Base-by-base conservation (phyloP, 139 green algal genomes). In the Micractinium sp. region DNA sequence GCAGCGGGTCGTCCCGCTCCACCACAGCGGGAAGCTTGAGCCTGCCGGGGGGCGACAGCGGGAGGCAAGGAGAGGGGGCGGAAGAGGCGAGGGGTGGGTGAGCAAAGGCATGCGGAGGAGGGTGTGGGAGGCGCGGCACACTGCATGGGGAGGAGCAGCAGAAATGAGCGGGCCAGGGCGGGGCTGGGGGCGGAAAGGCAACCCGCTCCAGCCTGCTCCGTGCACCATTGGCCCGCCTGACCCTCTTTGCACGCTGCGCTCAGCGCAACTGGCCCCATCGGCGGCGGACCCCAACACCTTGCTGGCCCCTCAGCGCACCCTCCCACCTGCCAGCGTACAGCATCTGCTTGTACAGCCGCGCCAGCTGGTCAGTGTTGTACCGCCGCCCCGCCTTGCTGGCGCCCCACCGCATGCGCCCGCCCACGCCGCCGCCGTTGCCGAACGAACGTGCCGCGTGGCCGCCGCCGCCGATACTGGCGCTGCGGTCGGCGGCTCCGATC, bases 291-390 rank as follows among this genome's bases (percentile, higher is more conserved):
- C 47, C 47, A 56, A 56, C 47, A 5, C 47, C 47, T 9, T 56
- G 9, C 47, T 56, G 47, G n/a, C n/a, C n/a, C 47, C 41, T 84
- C 79, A n/a, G n/a, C n/a, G n/a, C n/a, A n/a, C 66, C 41, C 33
- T 38, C 81, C 19, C 61, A 89, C 86, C 86, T 80, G 23, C 90
- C 90, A 14, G 87, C 66, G 56, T 91, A 91, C 67, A 93, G 78
- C 87, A 93, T 63, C 33, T 88, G 88, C 19, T 86, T 79, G 82
- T 91, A 93, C 35, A 93, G 53, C 35, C 60, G 79, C 3, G 90
- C 75, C 63, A 93, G 38, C 41, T 74, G 22, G 23, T 93, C 90
- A n/a, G 90, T 91, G 81, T 18, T 39, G 89, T 93, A 93, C 29
- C 87, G 82, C 29, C 73, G 78, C 31, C 15, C 16, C 23, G 87